Percentiles rank a stretch among this genome's conserved stretches.
Evolutionary conservation across 2,329 filamentous ascomycete species (phyloP).

Genomic region (Diaporthe citriasiana): DNA sequence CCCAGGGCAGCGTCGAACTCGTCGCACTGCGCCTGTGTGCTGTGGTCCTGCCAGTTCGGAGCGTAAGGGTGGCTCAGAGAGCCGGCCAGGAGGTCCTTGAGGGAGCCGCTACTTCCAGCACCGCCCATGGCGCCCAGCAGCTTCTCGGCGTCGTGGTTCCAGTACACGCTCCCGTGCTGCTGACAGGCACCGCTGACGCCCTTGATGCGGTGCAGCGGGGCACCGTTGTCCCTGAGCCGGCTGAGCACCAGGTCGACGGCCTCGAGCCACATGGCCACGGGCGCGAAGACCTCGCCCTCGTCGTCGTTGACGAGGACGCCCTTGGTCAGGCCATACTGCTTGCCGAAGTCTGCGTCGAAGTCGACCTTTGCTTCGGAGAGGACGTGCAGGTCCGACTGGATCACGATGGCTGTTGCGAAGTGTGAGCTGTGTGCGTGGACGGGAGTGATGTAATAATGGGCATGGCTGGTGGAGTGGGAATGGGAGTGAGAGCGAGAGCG

Average conservation of each 20-base stretch:
- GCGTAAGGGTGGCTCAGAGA: conserved; percentile 89
- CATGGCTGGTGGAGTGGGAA: not conserved
- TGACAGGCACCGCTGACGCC: conserved; percentile 94
- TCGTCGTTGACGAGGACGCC: conserved; percentile 86
- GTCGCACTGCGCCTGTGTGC: conserved; percentile 93
- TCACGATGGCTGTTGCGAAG: conserved; percentile 76
- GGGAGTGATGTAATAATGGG: not conserved
- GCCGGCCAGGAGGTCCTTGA: conserved; percentile 79
- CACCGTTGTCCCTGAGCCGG: conserved; percentile 76
- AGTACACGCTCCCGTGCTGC: conserved; percentile 98
- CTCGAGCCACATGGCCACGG: conserved; percentile 95
- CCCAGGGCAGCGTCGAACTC: conserved; percentile 83
- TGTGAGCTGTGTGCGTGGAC: conserved; percentile 30
- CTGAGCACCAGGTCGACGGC: conserved; percentile 87
- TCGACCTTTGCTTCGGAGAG: conserved; percentile 91
- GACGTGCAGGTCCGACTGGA: conserved; percentile 85
- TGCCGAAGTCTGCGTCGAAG: conserved; percentile 86
- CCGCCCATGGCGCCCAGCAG: conserved; percentile 69
- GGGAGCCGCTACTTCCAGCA: conserved; percentile 63
- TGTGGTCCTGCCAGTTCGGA: conserved; percentile 98
- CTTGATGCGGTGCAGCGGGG: conserved; percentile 81
- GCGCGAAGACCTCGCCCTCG: conserved; percentile 92
- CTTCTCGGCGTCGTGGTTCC: conserved; percentile 78
- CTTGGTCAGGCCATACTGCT: conserved; percentile 85
- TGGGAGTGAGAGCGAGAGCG: not conserved